These are phyloP conservation scores for Hypomontagnella submonticulosa DNA, from an alignment of 495 filamentous ascomycete genomes.

Conservation along the genomic window DNA sequence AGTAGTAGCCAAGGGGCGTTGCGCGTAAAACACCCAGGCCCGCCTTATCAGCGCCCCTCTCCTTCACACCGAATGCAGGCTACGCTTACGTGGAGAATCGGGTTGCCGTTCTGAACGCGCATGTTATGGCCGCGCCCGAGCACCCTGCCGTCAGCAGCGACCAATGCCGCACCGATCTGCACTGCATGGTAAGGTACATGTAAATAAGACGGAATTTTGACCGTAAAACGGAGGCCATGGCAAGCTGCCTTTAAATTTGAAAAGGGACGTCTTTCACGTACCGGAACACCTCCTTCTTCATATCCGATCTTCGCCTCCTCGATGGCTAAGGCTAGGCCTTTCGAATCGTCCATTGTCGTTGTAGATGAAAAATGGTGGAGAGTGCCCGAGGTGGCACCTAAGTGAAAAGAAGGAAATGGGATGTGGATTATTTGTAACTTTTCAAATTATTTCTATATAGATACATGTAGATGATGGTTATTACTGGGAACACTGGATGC, in stretches of 20 bases:
- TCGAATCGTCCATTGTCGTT: conserved; percentile 60
- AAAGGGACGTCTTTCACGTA: conserved; percentile 36
- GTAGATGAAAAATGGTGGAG: background rate
- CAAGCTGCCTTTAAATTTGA: background rate
- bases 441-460: too few relatives aligned
- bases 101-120: conserved; percentile 78
- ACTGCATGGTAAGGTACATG: background rate
- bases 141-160: conserved; percentile 75
- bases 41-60: too few relatives aligned
- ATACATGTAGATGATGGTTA: too few relatives aligned
- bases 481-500: too few relatives aligned
- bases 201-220: background rate
- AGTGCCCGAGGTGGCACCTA: too few relatives aligned
- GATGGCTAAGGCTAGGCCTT: conserved; percentile 71
- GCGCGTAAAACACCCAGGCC: background rate
- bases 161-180: conserved; percentile 78
- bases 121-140: conserved; percentile 86
- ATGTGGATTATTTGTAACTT: background rate
- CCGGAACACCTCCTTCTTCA: conserved; percentile 81
- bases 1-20: background rate
- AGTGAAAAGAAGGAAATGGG: background rate
- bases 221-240: background rate
- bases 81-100: conserved; percentile 80
- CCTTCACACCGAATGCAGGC: background rate
- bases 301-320: conserved; percentile 77